Percentiles rank a stretch among this genome's conserved stretches.
Evolutionary conservation across 2,329 filamentous ascomycete species (phyloP).

Genomic region (Thelonectria rubi): DNA sequence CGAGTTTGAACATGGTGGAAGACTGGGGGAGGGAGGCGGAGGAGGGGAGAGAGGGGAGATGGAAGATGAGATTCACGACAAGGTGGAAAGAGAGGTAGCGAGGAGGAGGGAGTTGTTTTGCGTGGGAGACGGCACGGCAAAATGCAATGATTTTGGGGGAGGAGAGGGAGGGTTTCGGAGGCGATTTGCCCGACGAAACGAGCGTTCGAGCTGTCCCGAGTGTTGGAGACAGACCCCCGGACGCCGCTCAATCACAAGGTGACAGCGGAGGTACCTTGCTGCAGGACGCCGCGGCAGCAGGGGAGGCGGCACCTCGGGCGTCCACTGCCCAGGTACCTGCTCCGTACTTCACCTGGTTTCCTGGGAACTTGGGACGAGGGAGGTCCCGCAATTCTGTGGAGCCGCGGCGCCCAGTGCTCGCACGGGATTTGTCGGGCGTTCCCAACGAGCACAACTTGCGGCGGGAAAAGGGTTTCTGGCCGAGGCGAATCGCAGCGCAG

Average conservation of each 20-base stretch:
- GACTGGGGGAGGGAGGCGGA: constrained; percentile 17
- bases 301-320: not conserved
- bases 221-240: constrained; percentile 23
- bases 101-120: constrained; percentile 27
- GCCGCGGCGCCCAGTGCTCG: constrained; percentile 21
- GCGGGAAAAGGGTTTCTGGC: constrained; percentile 36
- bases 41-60: constrained; percentile 24
- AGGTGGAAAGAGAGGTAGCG: constrained; percentile 9
- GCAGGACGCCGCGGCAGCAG: constrained; percentile 7
- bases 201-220: constrained; percentile 25
- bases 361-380: not conserved
- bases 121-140: constrained; percentile 4
- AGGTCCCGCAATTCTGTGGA: not conserved
- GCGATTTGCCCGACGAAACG: constrained; percentile 19
- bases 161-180: constrained; percentile 23
- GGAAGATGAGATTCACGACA: constrained; percentile 17
- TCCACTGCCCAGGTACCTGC: not conserved
- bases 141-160: constrained; percentile 1
- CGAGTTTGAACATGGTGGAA: constrained; percentile 84
- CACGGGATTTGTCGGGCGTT: constrained; percentile 45
- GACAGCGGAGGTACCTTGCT: constrained; percentile 1
- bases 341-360: not conserved
- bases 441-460: constrained; percentile 6
- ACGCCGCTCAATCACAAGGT: not conserved
- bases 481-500: constrained; percentile 25